Evolutionary conservation across 371 early-diverging fungal species (phyloP), one percentile per base, ranked within the genome.

Genomic region (Rhizopus sp.): DNA sequence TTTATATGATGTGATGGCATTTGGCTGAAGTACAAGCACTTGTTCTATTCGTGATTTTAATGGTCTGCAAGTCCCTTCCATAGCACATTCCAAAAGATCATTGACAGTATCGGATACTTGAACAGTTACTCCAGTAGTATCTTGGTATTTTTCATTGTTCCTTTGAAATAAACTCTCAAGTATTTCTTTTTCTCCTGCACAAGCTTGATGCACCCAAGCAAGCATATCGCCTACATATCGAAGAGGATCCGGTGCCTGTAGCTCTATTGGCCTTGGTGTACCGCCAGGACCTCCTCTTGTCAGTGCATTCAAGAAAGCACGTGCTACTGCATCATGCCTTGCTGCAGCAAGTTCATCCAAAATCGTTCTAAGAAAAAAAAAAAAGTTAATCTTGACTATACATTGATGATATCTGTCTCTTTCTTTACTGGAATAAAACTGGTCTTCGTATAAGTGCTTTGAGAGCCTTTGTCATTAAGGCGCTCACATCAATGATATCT

Each of bases 201-300:
- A 83, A 0, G 94, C 87, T 73, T 95, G 95, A 79, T 97, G 98
- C 1, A 95, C 66, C 96, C 96, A 97, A 1, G 96, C 96, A 10
- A 96, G 72, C 91, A 96, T 94, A 59, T 96, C 98, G 8, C 96
- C 96, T 48, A 90, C 83, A 62, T 95, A 96, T 32, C 95, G 78
- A 54, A 90, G 64, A 2, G 96, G 90, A 62, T 97, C 96, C 47
- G 90, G 92, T 0, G 95, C 94, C 65, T 93, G 93, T 4, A 93
- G 60, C 63, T 97, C 97, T 50, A 95, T 94, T 0, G 97, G 95
- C 32, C 93, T 72, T 12, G 95, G 92, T 9, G 85, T 80, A 2
- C 94, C 93, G 33, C 86, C 84, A 8, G 90, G 92, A 1, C 92
- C 93, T n/a, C 95, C 96, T 38, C 86, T 73, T 1, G 90, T 91